Base-by-base conservation (phyloP, 129 eudicot species). In the Apium graveolens region DNA sequence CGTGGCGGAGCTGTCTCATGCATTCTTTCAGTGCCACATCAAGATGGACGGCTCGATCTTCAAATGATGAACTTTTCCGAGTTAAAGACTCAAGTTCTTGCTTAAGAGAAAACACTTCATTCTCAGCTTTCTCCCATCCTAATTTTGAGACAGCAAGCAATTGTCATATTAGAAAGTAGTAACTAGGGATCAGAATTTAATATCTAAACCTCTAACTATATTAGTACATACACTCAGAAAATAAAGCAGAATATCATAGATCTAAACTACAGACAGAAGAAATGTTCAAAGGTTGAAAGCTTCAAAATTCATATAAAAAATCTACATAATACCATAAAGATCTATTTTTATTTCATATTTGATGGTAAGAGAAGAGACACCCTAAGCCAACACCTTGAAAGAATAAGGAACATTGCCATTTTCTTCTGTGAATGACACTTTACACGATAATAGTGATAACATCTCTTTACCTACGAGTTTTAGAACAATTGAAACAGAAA, bases 111-210 rank as follows among this genome's bases (percentile, higher is more conserved):
- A 72, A 72, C 4, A 84, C 96, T 83, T 95, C 97, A 12, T 75
- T 88, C 76, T 95, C 98, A 16, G 98, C 96, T 78, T 89, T 91
- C 76, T 95, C 98, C 98, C 98, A 95, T 78, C 98, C 98, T 95
- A 80, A 7, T 49, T 74, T 65, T 45, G 81, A 14, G 32, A 57
- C 34, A 60, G 68, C 68, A n/a, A 57, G 13, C 14, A 55, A 24
- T 55, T 55, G 16, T 60, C 65, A 57, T 57, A 24, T 20, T 24
- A 48, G 53, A 4, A 24, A 57, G 31, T 60, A 60, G 32, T 26
- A n/a, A n/a, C 29, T 10, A 60, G 31, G 68, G 32, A 60, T 11
- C 34, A n/a, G 17, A 60, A 60, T 11, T 60, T 11, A 60, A n/a
- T 60, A 16, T 60, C 32, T 26, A 60, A 60, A 26, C 31, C n/a